Evolutionary conservation across 2,329 filamentous ascomycete species (phyloP), one percentile per base, ranked within the genome.

Genomic region (Colletotrichum neosansevieriae): DNA sequence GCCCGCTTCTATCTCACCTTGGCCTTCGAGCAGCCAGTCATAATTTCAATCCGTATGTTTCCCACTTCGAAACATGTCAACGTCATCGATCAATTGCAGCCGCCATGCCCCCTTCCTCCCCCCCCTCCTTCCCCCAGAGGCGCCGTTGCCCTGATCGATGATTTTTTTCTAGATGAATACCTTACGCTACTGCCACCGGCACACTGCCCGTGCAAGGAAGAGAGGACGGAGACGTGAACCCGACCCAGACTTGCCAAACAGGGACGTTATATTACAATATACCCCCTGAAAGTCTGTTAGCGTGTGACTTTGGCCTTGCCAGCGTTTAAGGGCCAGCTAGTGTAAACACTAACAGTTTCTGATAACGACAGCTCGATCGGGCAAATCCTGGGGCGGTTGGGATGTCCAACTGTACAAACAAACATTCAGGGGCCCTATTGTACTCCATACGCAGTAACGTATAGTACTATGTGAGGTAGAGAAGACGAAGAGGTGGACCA

Each of bases 31-130:
- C 15, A 19, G 44, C 42, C 59, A 12, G 61, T 67, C 56, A 42
- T 42, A 50, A 67, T 60, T 13, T 50, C 40, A 69, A 61, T 32
- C 42, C 17, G 42, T 34, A 34, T 51, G 59, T 67, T 67, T 67
- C 63, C 63, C 53, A 58, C 66, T 9, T 69, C 62, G 54, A 69
- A 69, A 67, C 62, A 67, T 10, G 32, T 12, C 62, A 42, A 69
- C 66, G 66, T 69, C 66, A 69, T 69, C 62, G 50, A 56, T 40
- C 50, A 63, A 24, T 21, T 47, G 65, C 50, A 51, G 61, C 63
- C 32, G 45, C 36, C 45, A 4, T 24, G 24, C 24, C 24, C 29
- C 29, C 24, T 51, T 57, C 36, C 61, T 32, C 40, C 21, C 24
- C 4, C 6, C 29, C 19, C 44, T 50, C 36, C 61, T 21, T 21